These are phyloP conservation scores for Microascus cirrosus DNA, from an alignment of 2,329 filamentous ascomycete species.

Conservation along the genomic window DNA sequence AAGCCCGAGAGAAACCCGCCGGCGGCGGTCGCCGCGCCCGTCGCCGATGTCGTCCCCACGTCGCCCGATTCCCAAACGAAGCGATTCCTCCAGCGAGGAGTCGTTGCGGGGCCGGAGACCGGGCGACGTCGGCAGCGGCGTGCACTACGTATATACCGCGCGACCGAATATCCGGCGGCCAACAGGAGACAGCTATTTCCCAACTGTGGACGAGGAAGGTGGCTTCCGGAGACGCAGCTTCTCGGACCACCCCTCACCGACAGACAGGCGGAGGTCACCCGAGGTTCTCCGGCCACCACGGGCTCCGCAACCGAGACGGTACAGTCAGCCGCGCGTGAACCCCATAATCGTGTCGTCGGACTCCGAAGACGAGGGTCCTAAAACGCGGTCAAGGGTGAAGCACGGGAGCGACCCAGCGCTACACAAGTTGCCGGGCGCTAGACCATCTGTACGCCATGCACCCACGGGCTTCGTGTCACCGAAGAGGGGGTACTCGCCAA, in stretches of 20 bases:
- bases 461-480: background rate
- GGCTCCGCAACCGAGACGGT: conserved; percentile 23
- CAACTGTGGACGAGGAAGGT: background rate
- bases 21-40: background rate
- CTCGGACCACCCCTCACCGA: conserved; percentile 34
- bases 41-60: background rate
- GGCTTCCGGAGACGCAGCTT: conserved; percentile 33
- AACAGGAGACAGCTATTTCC: background rate
- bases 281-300: conserved; percentile 10
- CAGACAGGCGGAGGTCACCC: conserved; percentile 13
- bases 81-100: conserved; percentile 1
- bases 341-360: conserved; percentile 1
- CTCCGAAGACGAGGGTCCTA: background rate
- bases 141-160: background rate
- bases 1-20: background rate
- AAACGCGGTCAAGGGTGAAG: background rate
- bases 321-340: conserved; percentile 30
- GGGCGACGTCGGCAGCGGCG: background rate
- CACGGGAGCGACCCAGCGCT: background rate
- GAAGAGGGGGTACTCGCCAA: conserved; percentile 2
- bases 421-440: background rate
- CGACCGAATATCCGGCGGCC: background rate
- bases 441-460: background rate
- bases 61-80: background rate
- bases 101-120: background rate